phyloP scores from a whole-genome alignment of 805 yeast species.

The Pichia kluyveri region DNA sequence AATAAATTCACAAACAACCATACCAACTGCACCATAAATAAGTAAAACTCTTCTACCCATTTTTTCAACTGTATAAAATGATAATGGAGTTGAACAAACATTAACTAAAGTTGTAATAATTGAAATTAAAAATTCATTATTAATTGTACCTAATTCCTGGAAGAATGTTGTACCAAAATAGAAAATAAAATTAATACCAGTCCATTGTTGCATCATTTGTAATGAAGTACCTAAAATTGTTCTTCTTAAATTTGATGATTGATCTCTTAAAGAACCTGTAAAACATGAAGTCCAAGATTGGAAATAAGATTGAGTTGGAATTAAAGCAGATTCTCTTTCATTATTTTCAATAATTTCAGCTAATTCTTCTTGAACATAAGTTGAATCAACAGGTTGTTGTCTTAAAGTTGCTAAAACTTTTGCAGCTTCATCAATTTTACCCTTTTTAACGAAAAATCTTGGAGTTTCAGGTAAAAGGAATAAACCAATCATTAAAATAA shows the following conservation, averaged over 20 bases:
- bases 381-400: conserved; percentile 39
- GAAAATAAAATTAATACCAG: conserved; percentile 70
- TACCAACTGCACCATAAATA: conserved; percentile 41
- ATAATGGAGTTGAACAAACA: conserved; percentile 44
- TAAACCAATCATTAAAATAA: conserved; percentile 52
- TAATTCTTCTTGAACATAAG: conserved; percentile 38
- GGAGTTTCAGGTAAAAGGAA: conserved; percentile 70
- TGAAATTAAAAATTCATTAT: conserved; percentile 42
- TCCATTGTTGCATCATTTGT: conserved; percentile 59
- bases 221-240: conserved; percentile 34
- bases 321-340: conserved; percentile 33
- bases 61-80: conserved; percentile 44
- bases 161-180: conserved; percentile 68
- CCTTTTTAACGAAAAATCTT: conserved; percentile 54
- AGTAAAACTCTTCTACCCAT: conserved; percentile 49
- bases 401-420: conserved; percentile 46
- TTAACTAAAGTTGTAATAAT: conserved; percentile 47
- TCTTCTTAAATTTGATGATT: conserved; percentile 33
- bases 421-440: conserved; percentile 48
- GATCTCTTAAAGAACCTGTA: conserved; percentile 29
- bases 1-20: conserved; percentile 47
- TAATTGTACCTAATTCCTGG: conserved; percentile 38
- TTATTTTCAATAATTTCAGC: conserved; percentile 44
- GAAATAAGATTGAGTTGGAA: conserved; percentile 29
- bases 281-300: conserved; percentile 37